These are phyloP conservation scores for Beauveria scarabaeidicola DNA, from an alignment of 2,329 filamentous ascomycete species.

Conservation along the genomic window DNA sequence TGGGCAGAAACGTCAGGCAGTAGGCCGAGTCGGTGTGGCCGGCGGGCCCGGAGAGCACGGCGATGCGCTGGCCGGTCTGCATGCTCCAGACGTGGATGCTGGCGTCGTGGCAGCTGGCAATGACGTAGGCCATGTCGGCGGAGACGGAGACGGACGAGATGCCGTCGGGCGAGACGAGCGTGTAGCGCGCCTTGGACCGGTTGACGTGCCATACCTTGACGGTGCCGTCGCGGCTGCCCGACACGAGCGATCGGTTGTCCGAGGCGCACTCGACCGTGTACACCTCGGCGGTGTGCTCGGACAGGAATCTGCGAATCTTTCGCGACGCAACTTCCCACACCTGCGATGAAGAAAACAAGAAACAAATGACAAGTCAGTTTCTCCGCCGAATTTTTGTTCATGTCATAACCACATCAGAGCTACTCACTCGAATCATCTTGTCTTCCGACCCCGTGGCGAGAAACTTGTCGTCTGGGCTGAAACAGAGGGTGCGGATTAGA, in stretches of 20 bases:
- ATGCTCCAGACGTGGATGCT: slow-evolving; percentile 97
- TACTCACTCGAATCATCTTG: slow-evolving; percentile 82
- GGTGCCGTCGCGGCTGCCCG: slow-evolving; percentile 87
- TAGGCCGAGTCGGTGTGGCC: slow-evolving; percentile 97
- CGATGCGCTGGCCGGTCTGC: slow-evolving; percentile 68
- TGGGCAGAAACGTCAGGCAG: slow-evolving; percentile 85
- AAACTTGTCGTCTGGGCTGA: slow-evolving; percentile 90
- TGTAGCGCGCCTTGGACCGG: slow-evolving; percentile 69
- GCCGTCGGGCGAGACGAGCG: slow-evolving; percentile 86
- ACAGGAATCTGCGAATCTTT: slow-evolving; percentile 82
- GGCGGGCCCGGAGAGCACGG: slow-evolving; percentile 79
- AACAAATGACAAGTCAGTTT: neutral
- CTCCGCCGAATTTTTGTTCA: neutral
- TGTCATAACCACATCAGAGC: neutral
- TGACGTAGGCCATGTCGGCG: slow-evolving; percentile 86
- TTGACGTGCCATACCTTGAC: slow-evolving; percentile 96
- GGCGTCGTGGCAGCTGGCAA: slow-evolving; percentile 91
- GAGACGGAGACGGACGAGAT: slow-evolving; percentile 97
- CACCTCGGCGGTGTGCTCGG: slow-evolving; percentile 94
- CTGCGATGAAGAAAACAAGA: slow-evolving; percentile 32
- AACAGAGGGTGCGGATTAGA: slow-evolving; percentile 96
- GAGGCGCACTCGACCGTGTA: slow-evolving; percentile 93
- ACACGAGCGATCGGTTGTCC: slow-evolving; percentile 88
- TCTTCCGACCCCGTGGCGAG: slow-evolving; percentile 95
- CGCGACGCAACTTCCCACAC: slow-evolving; percentile 87